Conservation (phyloP, 208 protist species). For the Wallacemonas collosoma region DNA sequence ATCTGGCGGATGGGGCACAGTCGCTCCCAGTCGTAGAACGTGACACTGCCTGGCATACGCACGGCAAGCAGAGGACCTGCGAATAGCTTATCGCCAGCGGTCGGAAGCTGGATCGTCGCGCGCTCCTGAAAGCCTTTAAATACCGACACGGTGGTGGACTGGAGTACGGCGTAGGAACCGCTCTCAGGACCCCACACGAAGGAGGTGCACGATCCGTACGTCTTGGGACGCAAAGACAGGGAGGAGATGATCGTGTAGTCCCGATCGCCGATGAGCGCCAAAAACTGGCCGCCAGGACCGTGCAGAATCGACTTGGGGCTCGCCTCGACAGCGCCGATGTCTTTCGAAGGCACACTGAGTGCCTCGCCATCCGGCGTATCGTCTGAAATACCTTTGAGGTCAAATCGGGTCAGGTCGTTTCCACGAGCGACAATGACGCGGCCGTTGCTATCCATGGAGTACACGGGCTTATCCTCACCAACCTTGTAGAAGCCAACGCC, state of each 20-base stretch:
- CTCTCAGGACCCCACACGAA: conserved; percentile 95
- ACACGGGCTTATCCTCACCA: conserved; percentile 95
- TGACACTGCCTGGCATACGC: conserved; percentile 63
- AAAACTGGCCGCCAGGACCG: conserved; percentile 95
- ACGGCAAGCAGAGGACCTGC: conserved; percentile 92
- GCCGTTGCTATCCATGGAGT: conserved; percentile 97
- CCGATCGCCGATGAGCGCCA: conserved; percentile 94
- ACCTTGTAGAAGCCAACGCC: conserved; percentile 88
- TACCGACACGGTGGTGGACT: conserved; percentile 91
- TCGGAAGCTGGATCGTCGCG: conserved; percentile 70
- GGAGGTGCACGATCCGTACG: conserved; percentile 96
- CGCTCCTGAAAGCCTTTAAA: conserved; percentile 97
- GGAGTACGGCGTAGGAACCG: conserved; percentile 94
- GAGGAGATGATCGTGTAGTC: conserved; percentile 99
- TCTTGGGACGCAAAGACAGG: conserved; percentile 95
- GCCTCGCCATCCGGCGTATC: conserved; percentile 73
- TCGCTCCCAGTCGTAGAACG: conserved; percentile 98
- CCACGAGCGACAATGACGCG: conserved; percentile 95
- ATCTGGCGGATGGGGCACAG: conserved; percentile 94
- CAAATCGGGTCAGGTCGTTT: conserved; percentile 94
- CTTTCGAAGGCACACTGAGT: conserved; percentile 85
- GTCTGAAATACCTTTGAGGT: conserved; percentile 75
- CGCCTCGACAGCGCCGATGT: conserved; percentile 96
- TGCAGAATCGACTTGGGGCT: conserved; percentile 93
- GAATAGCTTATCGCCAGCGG: conserved; percentile 77